Percentiles rank a stretch among this genome's conserved stretches.
Evolutionary conservation across 2,329 filamentous ascomycete species (phyloP).

Genomic region (Podosphaera xanthii): DNA sequence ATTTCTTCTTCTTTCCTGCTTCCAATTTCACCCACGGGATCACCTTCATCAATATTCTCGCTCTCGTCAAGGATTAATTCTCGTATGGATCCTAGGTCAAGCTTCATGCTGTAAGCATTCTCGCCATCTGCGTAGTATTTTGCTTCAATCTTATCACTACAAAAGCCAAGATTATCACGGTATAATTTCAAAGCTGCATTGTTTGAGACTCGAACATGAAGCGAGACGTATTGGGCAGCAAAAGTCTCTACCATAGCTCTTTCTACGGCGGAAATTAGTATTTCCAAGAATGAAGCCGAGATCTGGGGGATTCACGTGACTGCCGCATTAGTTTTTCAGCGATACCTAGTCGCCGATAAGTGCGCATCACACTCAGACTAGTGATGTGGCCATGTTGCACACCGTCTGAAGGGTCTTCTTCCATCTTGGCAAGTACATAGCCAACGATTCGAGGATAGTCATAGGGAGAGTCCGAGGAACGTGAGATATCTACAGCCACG

Average conservation of each 20-base stretch:
- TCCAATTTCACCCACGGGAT: constrained; percentile 43
- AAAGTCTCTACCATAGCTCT: constrained; percentile 94
- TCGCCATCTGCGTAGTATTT: constrained; percentile 97
- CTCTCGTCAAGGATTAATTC: constrained; percentile 25
- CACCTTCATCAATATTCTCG: constrained; percentile 38
- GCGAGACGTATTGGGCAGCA: constrained; percentile 72
- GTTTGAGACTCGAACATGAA: constrained; percentile 92
- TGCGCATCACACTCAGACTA: constrained; percentile 84
- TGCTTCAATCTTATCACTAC: constrained; percentile 60
- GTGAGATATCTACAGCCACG: constrained; percentile 78
- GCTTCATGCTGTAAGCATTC: constrained; percentile 83
- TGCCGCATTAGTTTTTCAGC: constrained; percentile 97
- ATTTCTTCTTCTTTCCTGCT: constrained; percentile 20
- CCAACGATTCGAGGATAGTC: constrained; percentile 95
- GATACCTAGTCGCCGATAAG: constrained; percentile 71
- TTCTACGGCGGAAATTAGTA: constrained; percentile 27
- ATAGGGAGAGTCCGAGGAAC: constrained; percentile 53
- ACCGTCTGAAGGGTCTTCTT: constrained; percentile 84
- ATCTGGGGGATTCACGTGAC: constrained; percentile 44
- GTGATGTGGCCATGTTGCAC: constrained; percentile 93
- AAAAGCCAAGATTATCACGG: constrained; percentile 75
- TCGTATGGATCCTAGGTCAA: constrained; percentile 43
- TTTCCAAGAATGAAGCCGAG: not conserved
- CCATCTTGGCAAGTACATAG: constrained; percentile 99
- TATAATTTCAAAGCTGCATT: constrained; percentile 77